A percentile compares a stretch with the other conserved stretches of the same genome.
Evolutionary conservation across 768 basidiomycete species (phyloP).

Genomic region (Amanita pallidorosea): DNA sequence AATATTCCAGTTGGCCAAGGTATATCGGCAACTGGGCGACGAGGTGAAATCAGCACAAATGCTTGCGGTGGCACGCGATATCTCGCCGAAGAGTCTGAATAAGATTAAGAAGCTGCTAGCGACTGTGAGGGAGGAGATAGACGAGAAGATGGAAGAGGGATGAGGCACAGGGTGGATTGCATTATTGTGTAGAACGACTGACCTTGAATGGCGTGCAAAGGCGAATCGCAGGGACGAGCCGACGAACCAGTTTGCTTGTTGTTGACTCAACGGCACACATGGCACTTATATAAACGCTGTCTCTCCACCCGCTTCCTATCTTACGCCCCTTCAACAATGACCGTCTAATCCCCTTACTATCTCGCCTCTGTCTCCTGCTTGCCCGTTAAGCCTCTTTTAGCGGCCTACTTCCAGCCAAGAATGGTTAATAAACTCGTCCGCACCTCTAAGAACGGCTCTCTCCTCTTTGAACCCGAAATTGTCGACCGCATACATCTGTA

Average conservation of each 20-base stretch:
- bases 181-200: slow-evolving; percentile 2
- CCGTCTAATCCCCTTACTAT: slow-evolving; percentile 17
- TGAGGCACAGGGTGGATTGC: slow-evolving; percentile 21
- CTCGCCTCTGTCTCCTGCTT: slow-evolving; percentile 13
- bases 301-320: slow-evolving; percentile 9
- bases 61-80: slow-evolving; percentile 86
- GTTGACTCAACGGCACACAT: slow-evolving; percentile 8
- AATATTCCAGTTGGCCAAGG: slow-evolving; percentile 89
- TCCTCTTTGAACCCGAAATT: slow-evolving; percentile 80
- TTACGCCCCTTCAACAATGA: slow-evolving; percentile 26
- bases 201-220: background rate
- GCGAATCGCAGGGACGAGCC: slow-evolving; percentile 1
- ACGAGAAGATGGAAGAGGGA: slow-evolving; percentile 70
- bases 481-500: slow-evolving; percentile 76
- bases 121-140: slow-evolving; percentile 51
- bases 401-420: slow-evolving; percentile 24
- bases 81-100: slow-evolving; percentile 81
- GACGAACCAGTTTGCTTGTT: slow-evolving; percentile 12
- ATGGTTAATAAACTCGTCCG: slow-evolving; percentile 83
- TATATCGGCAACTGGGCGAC: slow-evolving; percentile 76
- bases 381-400: slow-evolving; percentile 19
- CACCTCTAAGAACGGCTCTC: slow-evolving; percentile 76
- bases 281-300: slow-evolving; percentile 17
- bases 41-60: slow-evolving; percentile 70
- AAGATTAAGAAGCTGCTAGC: slow-evolving; percentile 77